These are phyloP conservation scores for Pichia sp. DNA, from an alignment of 1,139 yeast species.

Conservation along the genomic window DNA sequence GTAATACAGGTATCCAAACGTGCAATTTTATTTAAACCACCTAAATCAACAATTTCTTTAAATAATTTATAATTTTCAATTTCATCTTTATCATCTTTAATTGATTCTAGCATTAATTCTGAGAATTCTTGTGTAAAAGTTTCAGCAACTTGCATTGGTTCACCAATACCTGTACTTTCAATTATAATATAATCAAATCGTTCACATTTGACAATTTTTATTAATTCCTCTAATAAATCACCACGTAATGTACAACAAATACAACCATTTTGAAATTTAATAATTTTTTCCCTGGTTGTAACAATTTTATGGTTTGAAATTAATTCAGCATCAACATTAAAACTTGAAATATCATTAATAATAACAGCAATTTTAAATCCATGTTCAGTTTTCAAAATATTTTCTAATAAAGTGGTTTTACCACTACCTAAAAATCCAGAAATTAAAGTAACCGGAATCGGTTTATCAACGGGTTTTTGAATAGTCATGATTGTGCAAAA, in stretches of 20 bases:
- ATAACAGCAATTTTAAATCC: constrained; percentile 40
- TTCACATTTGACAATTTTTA: constrained; percentile 31
- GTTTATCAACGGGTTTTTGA: constrained; percentile 6
- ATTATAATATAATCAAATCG: constrained; percentile 39
- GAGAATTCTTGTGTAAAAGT: constrained; percentile 40
- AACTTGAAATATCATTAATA: constrained; percentile 36
- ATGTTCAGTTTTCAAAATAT: constrained; percentile 35
- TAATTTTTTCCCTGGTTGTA: constrained; percentile 37
- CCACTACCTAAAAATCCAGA: constrained; percentile 44
- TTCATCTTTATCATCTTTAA: constrained; percentile 24
- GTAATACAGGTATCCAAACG: constrained; percentile 43
- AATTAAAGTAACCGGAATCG: constrained; percentile 38
- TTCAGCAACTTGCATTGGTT: constrained; percentile 47
- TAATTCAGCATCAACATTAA: constrained; percentile 39
- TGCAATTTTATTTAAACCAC: constrained; percentile 37
- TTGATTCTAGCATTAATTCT: constrained; percentile 28
- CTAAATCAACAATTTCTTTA: constrained; percentile 32
- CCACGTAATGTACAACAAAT: constrained; percentile 44
- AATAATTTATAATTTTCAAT: constrained; percentile 19
- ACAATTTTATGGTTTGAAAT: constrained; percentile 36
- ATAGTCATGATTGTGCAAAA: not conserved
- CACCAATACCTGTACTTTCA: constrained; percentile 42
- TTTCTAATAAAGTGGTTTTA: constrained; percentile 40
- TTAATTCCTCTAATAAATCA: constrained; percentile 39
- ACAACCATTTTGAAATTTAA: constrained; percentile 43